These are phyloP conservation scores for Tolypocladium ophioglossoides DNA, from an alignment of 2,329 filamentous ascomycete species.

Conservation along the genomic window DNA sequence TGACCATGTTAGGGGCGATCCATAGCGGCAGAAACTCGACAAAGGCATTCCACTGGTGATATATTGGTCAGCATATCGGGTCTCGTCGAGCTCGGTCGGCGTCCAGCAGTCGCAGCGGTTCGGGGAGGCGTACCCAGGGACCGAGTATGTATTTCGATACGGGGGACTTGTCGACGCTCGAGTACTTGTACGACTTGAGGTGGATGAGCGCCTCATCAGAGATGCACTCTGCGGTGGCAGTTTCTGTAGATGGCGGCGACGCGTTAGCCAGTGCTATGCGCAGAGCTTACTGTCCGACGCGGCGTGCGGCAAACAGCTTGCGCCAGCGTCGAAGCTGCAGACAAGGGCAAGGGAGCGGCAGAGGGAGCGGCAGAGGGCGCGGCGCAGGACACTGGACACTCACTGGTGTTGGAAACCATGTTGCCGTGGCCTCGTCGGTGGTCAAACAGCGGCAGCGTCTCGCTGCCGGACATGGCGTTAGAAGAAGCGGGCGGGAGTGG, in stretches of 20 bases:
- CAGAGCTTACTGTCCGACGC: background rate
- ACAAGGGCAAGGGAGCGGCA: background rate
- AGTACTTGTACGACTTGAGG: conserved; percentile 95
- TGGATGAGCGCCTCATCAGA: conserved; percentile 86
- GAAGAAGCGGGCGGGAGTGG: conserved; percentile 8
- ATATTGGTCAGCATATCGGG: background rate
- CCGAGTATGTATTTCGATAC: conserved; percentile 88
- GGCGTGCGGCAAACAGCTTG: background rate
- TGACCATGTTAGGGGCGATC: conserved; percentile 97
- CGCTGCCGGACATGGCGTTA: conserved; percentile 16
- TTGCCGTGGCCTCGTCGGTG: conserved; percentile 15
- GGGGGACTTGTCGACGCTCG: conserved; percentile 88
- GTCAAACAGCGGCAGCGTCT: conserved; percentile 20
- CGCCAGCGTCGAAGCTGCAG: background rate
- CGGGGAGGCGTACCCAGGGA: conserved; percentile 66
- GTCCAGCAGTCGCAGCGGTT: conserved; percentile 1
- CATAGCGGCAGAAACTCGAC: conserved; percentile 88
- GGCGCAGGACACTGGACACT: conserved; percentile 1
- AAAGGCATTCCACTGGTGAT: conserved; percentile 84
- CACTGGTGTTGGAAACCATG: conserved; percentile 25
- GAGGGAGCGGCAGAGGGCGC: background rate
- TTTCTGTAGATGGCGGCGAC: conserved; percentile 12
- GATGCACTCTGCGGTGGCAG: conserved; percentile 59
- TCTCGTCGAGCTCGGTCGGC: background rate
- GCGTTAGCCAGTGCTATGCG: background rate